Base-by-base conservation (phyloP, 1,284 basidiomycete species). In the Flammula alnicola region DNA sequence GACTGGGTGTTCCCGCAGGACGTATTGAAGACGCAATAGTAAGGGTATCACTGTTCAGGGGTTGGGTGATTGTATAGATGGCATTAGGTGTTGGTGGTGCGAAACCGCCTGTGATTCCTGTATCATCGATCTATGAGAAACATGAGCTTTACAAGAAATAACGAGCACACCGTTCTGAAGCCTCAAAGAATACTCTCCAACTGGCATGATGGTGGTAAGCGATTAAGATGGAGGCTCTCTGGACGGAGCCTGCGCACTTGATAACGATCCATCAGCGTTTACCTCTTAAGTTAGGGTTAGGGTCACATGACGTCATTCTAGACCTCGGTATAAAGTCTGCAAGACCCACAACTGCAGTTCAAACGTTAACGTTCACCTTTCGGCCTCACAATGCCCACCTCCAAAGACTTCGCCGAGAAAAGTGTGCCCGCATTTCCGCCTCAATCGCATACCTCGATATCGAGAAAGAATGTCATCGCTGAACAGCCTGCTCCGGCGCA, bases 41-140 rank as follows among this genome's bases (percentile, higher is more conserved):
- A 44, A 90, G 72, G 41, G 65, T 51, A 9, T 67, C 53, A 42
- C 64, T 59, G 22, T 68, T 67, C 1, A 65, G 49, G 5, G 72
- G 56, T 38, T 72, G 68, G 12, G 78, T 76, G 57, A 90, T 62
- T 23, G 73, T 76, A 60, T 80, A 72, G 58, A 86, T 70, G 12
- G 78, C 79, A 35, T 68, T 69, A 4, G 85, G 83, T 5, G 73
- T 82, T 2, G 88, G 82, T 0, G 87, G 85, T 12, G 80, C 83
- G 60, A 91, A 88, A 33, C 88, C 88, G 33, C 88, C 88, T 9
- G 72, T 67, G 63, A 90, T 90, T 52, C 88, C 88, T 89, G 60
- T 3, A 32, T 9, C 10, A 12, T n/a, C 16, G 10, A n/a, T 48
- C 12, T 46, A 19, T 19, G 5, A 17, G 36, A 39, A 30, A 19